Evolutionary conservation across 2,329 filamentous ascomycete genomes (phyloP).

Genomic region (Samsoniella hepiali): DNA sequence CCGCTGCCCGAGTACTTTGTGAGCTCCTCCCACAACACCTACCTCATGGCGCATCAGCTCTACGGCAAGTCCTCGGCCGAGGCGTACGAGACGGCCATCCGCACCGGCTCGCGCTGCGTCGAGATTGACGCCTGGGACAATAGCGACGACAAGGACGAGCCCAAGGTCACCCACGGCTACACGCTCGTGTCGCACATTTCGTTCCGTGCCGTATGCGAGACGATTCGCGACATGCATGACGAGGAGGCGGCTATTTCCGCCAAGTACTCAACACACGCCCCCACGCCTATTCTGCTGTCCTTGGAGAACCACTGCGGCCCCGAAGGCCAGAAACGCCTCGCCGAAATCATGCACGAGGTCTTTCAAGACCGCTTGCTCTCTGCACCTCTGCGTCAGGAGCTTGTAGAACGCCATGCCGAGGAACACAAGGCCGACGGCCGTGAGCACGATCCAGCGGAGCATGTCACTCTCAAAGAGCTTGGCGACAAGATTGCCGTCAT

Average conservation of each 20-base stretch:
- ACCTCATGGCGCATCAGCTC: conserved; percentile 67
- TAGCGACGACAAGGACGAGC: conserved; percentile 56
- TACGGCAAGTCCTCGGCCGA: conserved; percentile 59
- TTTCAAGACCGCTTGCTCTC: conserved; percentile 59
- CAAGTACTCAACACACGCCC: conserved; percentile 35
- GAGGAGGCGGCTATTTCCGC: conserved; percentile 47
- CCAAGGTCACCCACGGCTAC: conserved; percentile 68
- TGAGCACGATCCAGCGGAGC: conserved; percentile 47
- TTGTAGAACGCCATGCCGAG: conserved; percentile 9
- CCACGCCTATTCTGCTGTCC: conserved; percentile 60
- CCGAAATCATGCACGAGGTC: conserved; percentile 62
- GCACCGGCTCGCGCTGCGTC: conserved; percentile 64
- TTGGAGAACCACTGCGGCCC: conserved; percentile 65
- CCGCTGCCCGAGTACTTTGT: conserved; percentile 69
- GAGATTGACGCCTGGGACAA: conserved; percentile 74
- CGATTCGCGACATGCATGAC: conserved; percentile 60
- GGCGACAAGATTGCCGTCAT: conserved; percentile 64
- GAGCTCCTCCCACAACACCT: conserved; percentile 72
- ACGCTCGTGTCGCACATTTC: conserved; percentile 64
- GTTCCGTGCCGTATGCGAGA: conserved; percentile 63
- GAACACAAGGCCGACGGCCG: conserved; percentile 44
- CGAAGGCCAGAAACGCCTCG: conserved; percentile 58
- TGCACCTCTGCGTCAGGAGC: conserved; percentile 51
- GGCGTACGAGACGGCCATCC: conserved; percentile 61
- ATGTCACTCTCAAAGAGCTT: conserved; percentile 57